Conservation (phyloP, 2,329 filamentous ascomycete genomes). For the Claviceps africana region DNA sequence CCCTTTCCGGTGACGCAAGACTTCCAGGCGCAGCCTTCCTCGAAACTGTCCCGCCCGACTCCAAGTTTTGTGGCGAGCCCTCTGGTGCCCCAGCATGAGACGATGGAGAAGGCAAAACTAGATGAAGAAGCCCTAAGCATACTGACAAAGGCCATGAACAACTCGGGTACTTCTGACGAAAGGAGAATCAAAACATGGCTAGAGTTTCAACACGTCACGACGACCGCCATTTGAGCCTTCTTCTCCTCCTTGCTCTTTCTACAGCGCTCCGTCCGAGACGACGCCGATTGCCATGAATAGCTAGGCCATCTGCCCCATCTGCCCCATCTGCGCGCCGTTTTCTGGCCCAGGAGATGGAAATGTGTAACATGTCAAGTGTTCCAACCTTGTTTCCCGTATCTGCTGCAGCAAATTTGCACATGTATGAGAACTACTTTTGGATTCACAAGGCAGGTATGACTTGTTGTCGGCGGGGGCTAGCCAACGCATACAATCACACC, state of each 20-base stretch:
- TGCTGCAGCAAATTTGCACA: not conserved
- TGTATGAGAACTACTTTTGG: not conserved
- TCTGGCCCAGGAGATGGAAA: too few species aligned
- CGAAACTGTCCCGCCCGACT: slow-evolving; percentile 20
- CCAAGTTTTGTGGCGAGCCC: slow-evolving; percentile 23
- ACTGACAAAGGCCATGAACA: slow-evolving; percentile 25
- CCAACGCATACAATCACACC: not conserved
- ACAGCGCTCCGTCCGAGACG: not conserved
- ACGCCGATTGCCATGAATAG: not conserved
- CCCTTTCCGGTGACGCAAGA: slow-evolving; percentile 28
- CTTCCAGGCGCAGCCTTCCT: slow-evolving; percentile 31
- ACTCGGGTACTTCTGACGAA: slow-evolving; percentile 22
- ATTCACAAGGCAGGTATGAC: not conserved
- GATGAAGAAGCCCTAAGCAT: slow-evolving; percentile 30
- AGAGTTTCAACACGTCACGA: slow-evolving; percentile 12
- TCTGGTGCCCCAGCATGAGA: slow-evolving; percentile 34
- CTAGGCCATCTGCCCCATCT: too few species aligned
- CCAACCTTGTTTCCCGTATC: not conserved
- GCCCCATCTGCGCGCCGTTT: too few species aligned
- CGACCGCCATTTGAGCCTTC: slow-evolving; percentile 5
- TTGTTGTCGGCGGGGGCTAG: not conserved
- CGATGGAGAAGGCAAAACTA: slow-evolving; percentile 30
- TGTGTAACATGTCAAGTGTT: too few species aligned
- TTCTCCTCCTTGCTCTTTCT: not conserved
- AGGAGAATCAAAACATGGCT: slow-evolving; percentile 26